These are phyloP conservation scores for Neonectria magnoliae DNA, from an alignment of 2,329 filamentous ascomycete species.

Conservation along the genomic window DNA sequence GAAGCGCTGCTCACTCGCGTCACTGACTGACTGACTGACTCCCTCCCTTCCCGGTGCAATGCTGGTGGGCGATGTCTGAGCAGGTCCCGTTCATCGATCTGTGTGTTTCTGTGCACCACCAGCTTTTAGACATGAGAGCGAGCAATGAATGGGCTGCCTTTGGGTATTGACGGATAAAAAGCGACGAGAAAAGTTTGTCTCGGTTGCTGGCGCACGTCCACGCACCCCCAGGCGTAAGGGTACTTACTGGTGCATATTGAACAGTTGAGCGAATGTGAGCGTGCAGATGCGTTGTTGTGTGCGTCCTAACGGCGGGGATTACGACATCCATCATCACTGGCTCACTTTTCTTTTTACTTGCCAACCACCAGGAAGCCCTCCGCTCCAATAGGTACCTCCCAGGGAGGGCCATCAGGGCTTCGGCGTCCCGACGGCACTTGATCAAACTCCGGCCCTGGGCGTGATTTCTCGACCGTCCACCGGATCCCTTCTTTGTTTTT, in stretches of 20 bases:
- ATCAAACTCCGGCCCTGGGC: background rate
- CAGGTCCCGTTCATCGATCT: background rate
- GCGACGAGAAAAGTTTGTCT: conserved; percentile 3
- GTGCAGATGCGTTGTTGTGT: background rate
- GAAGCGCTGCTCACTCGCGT: conserved; percentile 2
- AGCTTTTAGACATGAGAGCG: background rate
- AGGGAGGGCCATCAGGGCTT: background rate
- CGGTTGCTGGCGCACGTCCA: background rate
- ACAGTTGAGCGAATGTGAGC: background rate
- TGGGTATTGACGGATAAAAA: background rate
- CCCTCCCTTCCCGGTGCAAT: background rate
- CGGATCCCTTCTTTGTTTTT: background rate
- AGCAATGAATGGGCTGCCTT: too few relatives aligned
- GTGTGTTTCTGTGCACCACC: conserved; percentile 3
- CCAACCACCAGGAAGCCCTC: background rate
- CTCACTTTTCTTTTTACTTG: conserved; percentile 4
- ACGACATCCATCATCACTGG: conserved; percentile 2
- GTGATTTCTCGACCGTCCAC: background rate
- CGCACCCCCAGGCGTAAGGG: background rate
- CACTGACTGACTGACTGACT: too few relatives aligned
- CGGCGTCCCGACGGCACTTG: background rate
- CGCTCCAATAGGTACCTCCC: background rate
- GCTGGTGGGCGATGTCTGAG: conserved; percentile 4
- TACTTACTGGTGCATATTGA: background rate
- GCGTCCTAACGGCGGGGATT: background rate